Percentiles rank a stretch among this genome's conserved stretches.
These are phyloP conservation scores for Omphalea diandra DNA, from an alignment of 441 rosid species.

Conservation along the genomic window DNA sequence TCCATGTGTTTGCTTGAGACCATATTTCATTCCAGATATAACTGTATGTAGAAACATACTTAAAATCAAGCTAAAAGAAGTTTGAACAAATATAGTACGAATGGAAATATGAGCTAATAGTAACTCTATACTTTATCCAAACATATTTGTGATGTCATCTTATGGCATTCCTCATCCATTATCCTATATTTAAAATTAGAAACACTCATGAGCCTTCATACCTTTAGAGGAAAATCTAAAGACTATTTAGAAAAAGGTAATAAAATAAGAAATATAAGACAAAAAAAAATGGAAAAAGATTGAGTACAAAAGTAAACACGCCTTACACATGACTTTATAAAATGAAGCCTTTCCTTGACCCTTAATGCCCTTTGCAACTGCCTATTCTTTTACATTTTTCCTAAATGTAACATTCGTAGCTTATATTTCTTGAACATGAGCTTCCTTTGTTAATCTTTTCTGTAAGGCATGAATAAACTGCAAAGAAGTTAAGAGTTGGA, in stretches of 20 bases:
- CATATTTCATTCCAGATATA: constrained; percentile 96
- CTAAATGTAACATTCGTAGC: constrained; percentile 74
- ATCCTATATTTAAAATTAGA: constrained; percentile 53
- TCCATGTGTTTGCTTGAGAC: constrained; percentile 97
- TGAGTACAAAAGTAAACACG: constrained; percentile 33
- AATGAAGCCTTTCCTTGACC: constrained; percentile 93
- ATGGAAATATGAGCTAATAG: constrained; percentile 21
- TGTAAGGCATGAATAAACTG: constrained; percentile 29
- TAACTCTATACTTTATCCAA: constrained; percentile 71
- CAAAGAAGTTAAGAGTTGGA: background rate
- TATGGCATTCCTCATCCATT: constrained; percentile 99
- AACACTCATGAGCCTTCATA: constrained; percentile 11
- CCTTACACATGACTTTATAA: constrained; percentile 97
- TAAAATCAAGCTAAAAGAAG: constrained; percentile 21
- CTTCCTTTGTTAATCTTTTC: constrained; percentile 95
- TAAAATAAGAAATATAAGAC: constrained; percentile 8
- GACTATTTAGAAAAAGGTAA: background rate
- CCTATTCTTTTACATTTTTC: constrained; percentile 78
- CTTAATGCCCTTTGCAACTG: constrained; percentile 61
- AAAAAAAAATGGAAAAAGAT: constrained; percentile 2
- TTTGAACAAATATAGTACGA: constrained; percentile 13
- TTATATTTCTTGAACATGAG: constrained; percentile 77
- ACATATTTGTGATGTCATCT: constrained; percentile 99
- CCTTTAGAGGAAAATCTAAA: background rate
- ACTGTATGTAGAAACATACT: constrained; percentile 47